Evolutionary conservation across 306 rosid genomes (phyloP).

Genomic region (Cucurbita argyrosperma): DNA sequence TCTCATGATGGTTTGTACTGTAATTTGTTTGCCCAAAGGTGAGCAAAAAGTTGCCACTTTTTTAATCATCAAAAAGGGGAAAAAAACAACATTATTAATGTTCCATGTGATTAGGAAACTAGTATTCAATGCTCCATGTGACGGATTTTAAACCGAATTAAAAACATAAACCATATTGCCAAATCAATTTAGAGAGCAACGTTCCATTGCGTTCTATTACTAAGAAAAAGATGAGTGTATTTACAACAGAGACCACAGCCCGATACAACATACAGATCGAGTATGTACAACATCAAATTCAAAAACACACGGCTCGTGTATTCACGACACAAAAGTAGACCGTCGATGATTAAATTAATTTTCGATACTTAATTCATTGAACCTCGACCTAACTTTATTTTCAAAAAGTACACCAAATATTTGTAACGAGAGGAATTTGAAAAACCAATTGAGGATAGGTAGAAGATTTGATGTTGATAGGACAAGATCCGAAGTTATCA

Average conservation of each 20-base stretch:
- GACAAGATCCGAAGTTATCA: background rate
- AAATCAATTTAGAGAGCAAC: too few relatives aligned
- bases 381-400: background rate
- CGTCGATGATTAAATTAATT: too few relatives aligned
- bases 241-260: too few relatives aligned
- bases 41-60: background rate
- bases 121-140: constrained; percentile 5
- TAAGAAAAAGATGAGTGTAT: too few relatives aligned
- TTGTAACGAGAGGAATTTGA: background rate
- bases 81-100: background rate
- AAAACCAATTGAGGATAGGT: background rate
- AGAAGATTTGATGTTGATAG: constrained; percentile 5
- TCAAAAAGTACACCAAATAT: background rate
- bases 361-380: background rate
- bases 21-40: background rate
- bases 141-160: background rate
- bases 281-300: too few relatives aligned
- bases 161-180: too few relatives aligned
- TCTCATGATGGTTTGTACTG: background rate
- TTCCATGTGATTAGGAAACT: constrained; percentile 1
- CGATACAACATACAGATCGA: too few relatives aligned
- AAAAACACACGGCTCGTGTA: too few relatives aligned
- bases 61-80: background rate
- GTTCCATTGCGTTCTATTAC: too few relatives aligned
- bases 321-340: too few relatives aligned